Base-by-base conservation (phyloP, 495 filamentous ascomycete genomes). In the Hypoxylon fuscum region DNA sequence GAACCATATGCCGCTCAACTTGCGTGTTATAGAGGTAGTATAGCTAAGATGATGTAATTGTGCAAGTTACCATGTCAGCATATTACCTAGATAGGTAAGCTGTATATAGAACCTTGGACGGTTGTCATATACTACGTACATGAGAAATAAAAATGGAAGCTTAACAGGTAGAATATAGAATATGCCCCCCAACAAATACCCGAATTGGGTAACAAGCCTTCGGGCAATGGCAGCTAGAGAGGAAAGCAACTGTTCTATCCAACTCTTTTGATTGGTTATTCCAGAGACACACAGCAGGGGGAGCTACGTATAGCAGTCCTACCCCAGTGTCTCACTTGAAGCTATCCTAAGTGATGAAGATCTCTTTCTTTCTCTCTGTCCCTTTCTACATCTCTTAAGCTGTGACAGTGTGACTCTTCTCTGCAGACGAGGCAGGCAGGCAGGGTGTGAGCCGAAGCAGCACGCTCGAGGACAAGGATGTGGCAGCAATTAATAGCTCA, bases 401-500 rank as follows among this genome's bases (percentile, higher is more conserved):
- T 42, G 54, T 59, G 61, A 64, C 42, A 9, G 54, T 48, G 46
- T 47, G 20, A 55, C 51, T 64, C 21, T 49, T 14, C 23, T 45
- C 25, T 53, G 47, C 57, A 62, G 52, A 22, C 12, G 14, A 44
- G 53, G 35, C 25, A 52, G n/a, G n/a, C 10, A 44, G 53, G 35
- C 25, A 51, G 63, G 63, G 20, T 47, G 47, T 23, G 57, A 58
- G 56, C 62, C 46, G 47, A 53, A 47, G 51, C 40, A 60, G 27
- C 7, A 45, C 8, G 27, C 12, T 51, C 3, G 15, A 35, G 32
- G 42, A 49, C 63, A 66, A 29, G 63, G 63, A 49, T 59, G 43
- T 48, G 9, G 45, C 34, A 48, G 59, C 21, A 64, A 22, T 58
- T 63, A 63, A 63, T 63, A 59, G 43, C 59, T 68, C 59, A 56